Percentiles rank a stretch among this genome's conserved stretches.
phyloP scores from a whole-genome alignment of 768 basidiomycete species.

The Tricholoma terreum region DNA sequence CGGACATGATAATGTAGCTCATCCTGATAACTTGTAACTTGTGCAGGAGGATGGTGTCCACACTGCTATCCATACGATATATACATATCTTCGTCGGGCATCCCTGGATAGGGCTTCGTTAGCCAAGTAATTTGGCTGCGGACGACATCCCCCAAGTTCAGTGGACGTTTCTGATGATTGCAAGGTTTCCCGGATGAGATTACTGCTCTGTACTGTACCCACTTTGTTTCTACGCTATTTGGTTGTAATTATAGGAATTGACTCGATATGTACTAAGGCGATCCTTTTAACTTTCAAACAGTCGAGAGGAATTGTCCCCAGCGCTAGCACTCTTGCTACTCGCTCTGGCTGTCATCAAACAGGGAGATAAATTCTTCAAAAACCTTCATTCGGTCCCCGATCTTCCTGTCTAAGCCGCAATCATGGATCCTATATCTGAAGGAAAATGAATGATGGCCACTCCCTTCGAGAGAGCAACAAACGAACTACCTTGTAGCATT shows the following conservation, averaged over 20 bases:
- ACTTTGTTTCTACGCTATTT: too few species aligned
- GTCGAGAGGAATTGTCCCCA: too few species aligned
- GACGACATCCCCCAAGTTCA: background rate
- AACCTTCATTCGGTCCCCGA: slow-evolving; percentile 40
- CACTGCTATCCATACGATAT: slow-evolving; percentile 53
- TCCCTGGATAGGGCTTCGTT: slow-evolving; percentile 24
- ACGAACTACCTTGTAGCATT: slow-evolving; percentile 25
- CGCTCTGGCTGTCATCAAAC: slow-evolving; percentile 31
- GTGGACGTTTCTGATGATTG: background rate
- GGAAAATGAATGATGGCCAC: background rate
- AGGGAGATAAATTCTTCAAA: slow-evolving; percentile 41
- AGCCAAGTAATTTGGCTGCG: background rate
- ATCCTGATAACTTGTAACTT: background rate
- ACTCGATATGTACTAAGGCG: too few species aligned
- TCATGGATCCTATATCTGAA: slow-evolving; percentile 34
- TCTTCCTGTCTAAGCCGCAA: slow-evolving; percentile 25
- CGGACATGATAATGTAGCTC: background rate
- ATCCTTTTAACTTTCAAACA: too few species aligned
- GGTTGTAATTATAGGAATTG: too few species aligned
- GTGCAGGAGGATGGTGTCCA: slow-evolving; percentile 57
- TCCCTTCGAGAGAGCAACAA: background rate
- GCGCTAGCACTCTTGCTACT: background rate
- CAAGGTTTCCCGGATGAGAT: background rate
- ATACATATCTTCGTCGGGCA: slow-evolving; percentile 45
- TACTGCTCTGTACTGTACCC: too few species aligned